Base-by-base conservation (phyloP, 169 alveolate species). In the Amoebophrya sp. region DNA sequence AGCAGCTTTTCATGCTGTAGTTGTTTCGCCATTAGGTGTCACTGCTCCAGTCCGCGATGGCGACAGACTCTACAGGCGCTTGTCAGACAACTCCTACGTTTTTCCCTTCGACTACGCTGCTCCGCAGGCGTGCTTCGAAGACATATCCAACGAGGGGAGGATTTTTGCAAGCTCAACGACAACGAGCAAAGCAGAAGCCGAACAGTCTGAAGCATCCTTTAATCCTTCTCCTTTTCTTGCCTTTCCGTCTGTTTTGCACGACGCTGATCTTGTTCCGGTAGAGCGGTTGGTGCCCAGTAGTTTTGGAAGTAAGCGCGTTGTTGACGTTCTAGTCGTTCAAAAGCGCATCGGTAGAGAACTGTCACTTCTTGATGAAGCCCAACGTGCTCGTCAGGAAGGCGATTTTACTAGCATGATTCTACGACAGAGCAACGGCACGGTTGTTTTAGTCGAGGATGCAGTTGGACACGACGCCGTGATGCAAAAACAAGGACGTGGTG, bases 41-140 rank as follows among this genome's bases (percentile, higher is more conserved):
- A n/a, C n/a, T n/a, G n/a, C n/a, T n/a, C n/a, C n/a, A n/a, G n/a
- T n/a, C n/a, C n/a, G n/a, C n/a, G n/a, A n/a, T n/a, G n/a, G n/a
- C n/a, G n/a, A n/a, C n/a, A n/a, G n/a, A n/a, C n/a, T n/a, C n/a
- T n/a, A n/a, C n/a, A n/a, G n/a, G n/a, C 65, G 65, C 29, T 12
- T 12, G 18, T 47, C 65, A 18, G 65, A 47, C 83, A 36, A 26
- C 26, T 65, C 83, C 26, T 1, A 26, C 83, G 83, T 65, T 6
- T 65, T 65, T 18, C 83, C 83, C 38, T 65, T 65, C n/a, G 83
- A 65, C 38, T 65, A 65, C 83, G 26, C 83, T 10, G 83, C 83
- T 1, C 29, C 65, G 65, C 29, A 47, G 29, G 18, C 65, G 65
- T 47, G 65, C 18, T 47, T 47, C 18, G 65, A 12, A 6, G 6